A percentile compares a stretch with the other conserved stretches of the same genome.
These are phyloP conservation scores for Filobasidium wieringae DNA, from an alignment of 768 basidiomycete genomes.

Conservation along the genomic window DNA sequence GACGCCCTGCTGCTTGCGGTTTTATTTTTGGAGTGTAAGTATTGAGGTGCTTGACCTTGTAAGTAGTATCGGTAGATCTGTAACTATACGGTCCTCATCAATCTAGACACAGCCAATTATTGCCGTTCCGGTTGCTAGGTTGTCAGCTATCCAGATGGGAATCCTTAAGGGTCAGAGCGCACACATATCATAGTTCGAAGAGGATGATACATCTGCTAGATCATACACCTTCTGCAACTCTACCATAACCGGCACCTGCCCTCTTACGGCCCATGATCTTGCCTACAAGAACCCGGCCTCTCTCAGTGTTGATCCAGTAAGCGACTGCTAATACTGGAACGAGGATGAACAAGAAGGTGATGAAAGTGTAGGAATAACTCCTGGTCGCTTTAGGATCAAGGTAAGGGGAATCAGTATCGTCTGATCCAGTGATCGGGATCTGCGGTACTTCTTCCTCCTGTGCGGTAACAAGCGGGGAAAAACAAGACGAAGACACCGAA, in stretches of 20 bases:
- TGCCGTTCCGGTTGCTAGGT: no score
- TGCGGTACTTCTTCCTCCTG: not conserved
- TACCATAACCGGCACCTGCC: not conserved
- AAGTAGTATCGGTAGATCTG: no score
- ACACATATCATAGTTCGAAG: no score
- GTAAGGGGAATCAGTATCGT: conserved; percentile 5
- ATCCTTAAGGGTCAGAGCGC: no score
- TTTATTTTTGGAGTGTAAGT: no score
- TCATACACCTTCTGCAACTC: no score
- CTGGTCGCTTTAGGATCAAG: conserved; percentile 21
- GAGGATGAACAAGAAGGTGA: conserved; percentile 43
- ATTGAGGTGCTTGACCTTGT: no score
- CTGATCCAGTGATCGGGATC: not conserved
- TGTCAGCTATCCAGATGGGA: no score
- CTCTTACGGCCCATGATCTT: not conserved
- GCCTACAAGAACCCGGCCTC: not conserved
- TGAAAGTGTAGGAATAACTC: conserved; percentile 24
- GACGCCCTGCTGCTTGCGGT: no score
- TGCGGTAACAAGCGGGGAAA: conserved; percentile 11
- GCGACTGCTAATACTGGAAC: conserved; percentile 44
- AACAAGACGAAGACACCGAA: conserved; percentile 15
- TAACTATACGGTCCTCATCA: no score
- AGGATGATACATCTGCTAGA: no score
- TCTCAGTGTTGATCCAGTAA: conserved; percentile 20
- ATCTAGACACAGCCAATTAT: no score